Percentiles rank a stretch among this genome's conserved stretches.
These are phyloP conservation scores for Larix sibirica DNA, from an alignment of 83 land plant genomes.

Conservation along the genomic window DNA sequence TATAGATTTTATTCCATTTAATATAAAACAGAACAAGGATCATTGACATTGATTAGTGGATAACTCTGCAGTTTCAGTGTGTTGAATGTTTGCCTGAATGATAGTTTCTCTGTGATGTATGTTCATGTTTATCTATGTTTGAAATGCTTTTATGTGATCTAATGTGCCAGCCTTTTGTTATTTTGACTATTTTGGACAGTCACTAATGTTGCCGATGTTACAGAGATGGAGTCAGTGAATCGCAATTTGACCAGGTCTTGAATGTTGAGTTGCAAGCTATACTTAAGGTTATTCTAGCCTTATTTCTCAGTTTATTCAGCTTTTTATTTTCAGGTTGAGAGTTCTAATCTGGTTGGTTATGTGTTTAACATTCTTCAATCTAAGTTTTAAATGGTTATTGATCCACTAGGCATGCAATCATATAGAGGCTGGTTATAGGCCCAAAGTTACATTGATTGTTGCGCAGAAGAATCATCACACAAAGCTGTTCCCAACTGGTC, in stretches of 20 bases:
- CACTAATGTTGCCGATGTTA: background rate
- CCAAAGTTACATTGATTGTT: conserved; percentile 78
- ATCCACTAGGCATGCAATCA: conserved; percentile 68
- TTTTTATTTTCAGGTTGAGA: background rate
- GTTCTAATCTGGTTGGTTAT: background rate
- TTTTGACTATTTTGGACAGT: background rate
- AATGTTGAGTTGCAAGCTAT: conserved; percentile 65
- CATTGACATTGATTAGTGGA: too few relatives aligned
- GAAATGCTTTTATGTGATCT: background rate
- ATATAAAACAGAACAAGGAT: too few relatives aligned
- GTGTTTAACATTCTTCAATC: background rate
- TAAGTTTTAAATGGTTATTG: background rate
- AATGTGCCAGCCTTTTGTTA: background rate
- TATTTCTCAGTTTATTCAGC: background rate
- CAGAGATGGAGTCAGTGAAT: conserved; percentile 82
- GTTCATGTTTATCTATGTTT: too few relatives aligned
- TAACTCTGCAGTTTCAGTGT: too few relatives aligned
- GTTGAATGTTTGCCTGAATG: too few relatives aligned
- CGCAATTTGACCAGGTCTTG: conserved; percentile 70
- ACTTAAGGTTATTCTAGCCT: conserved; percentile 37
- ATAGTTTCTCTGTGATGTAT: too few relatives aligned
- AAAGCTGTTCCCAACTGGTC: conserved; percentile 66
- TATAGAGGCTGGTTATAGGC: conserved; percentile 51
- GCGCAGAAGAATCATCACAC: conserved; percentile 95
- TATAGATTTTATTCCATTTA: background rate